A percentile compares a stretch with the other conserved stretches of the same genome.
Conservation (phyloP, 305 asterid species). For the Fraxinus nigra region DNA sequence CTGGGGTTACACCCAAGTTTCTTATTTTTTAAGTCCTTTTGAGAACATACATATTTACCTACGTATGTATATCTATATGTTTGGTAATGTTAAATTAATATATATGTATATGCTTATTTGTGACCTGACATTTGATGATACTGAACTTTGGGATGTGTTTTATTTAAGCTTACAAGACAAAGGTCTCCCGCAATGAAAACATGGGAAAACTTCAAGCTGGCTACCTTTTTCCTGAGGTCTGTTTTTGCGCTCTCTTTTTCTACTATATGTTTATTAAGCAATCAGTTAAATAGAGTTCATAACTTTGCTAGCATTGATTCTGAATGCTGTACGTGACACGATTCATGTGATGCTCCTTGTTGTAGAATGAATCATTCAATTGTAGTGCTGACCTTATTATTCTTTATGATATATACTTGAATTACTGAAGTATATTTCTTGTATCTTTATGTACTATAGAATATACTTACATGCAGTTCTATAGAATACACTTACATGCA, state of each 20-base stretch:
- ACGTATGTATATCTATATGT: neutral
- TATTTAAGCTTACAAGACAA: slow-evolving; percentile 68
- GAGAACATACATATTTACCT: neutral
- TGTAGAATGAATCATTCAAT: neutral
- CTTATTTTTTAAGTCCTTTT: neutral
- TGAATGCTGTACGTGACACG: neutral
- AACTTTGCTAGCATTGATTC: neutral
- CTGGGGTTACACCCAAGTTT: neutral
- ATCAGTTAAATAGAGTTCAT: neutral
- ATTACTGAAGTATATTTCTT: neutral
- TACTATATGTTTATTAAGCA: neutral
- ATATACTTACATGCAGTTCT: neutral
- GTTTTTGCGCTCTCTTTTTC: slow-evolving; percentile 16
- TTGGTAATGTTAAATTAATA: neutral
- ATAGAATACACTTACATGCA: neutral
- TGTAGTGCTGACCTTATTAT: neutral
- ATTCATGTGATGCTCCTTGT: neutral
- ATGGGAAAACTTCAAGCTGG: slow-evolving; percentile 95
- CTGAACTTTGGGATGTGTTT: slow-evolving; percentile 17
- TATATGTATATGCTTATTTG: neutral
- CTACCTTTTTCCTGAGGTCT: slow-evolving; percentile 93
- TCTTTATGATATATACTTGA: neutral
- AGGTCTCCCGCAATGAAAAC: slow-evolving; percentile 83
- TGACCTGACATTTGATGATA: neutral
- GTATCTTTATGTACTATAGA: neutral